Evolutionary conservation across 2,329 filamentous ascomycete genomes (phyloP), one percentile per base, ranked within the genome.

Genomic region (Diatrype stigma): DNA sequence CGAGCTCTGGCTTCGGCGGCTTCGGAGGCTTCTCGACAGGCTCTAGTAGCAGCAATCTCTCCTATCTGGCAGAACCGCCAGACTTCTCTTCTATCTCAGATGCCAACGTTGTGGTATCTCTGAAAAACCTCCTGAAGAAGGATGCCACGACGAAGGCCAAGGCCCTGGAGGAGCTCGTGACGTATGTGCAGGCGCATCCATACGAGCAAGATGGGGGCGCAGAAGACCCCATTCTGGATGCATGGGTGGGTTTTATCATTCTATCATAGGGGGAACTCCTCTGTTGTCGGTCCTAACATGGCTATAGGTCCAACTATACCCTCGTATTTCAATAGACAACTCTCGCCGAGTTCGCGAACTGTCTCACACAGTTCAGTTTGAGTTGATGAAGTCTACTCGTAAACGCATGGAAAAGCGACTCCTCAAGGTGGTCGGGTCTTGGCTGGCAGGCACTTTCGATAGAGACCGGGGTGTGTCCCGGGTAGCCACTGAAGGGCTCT

Each of bases 51-150:
- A 79, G 72, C 59, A 76, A 75, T 6, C 78, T 99, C 37, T 96
- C 92, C 42, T 96, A 96, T 72, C 82, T 97, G 48, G 79, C 88
- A 48, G 91, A 96, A 63, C 89, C 90, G 10, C 89, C 89, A 45
- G 87, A 96, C 63, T 82, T 96, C 59, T 84, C 85, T 32, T 74
- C 74, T 42, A 84, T 99, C 53, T 87, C 85, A 42, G 86, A 96
- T 60, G 80, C 91, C 7, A 88, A 94, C 63, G 77, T 93, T 35
- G 84, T 93, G 35, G 91, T 97, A 14, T 84, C 86, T n/a, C 90
- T 96, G 73, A 96, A 96, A 70, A 96, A 95, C 60, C 72, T 96
- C 3, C 79, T 86, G 47, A 99, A 97, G 73, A 96, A 94, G 71
- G 93, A 96, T 72, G 87, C 86, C 63, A 96, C 85, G 11, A 99